Evolutionary conservation across 345 rosid species (phyloP).

Genomic region (Melaleuca quinquenervia): DNA sequence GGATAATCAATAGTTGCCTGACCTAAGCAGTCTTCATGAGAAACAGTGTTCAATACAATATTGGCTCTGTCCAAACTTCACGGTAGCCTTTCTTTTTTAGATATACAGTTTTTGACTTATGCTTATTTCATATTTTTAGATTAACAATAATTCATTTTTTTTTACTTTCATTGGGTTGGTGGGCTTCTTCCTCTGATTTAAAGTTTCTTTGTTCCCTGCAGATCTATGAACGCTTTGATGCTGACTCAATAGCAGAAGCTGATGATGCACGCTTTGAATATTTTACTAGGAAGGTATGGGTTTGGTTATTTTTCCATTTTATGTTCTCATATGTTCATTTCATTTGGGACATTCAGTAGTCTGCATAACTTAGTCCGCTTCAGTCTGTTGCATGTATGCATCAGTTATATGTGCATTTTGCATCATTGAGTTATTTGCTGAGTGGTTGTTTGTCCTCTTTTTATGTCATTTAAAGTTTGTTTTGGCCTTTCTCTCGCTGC

Average conservation of each 20-base stretch:
- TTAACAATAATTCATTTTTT: background rate
- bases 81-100: background rate
- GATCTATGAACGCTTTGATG: constrained; percentile 78
- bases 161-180: background rate
- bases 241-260: constrained; percentile 34
- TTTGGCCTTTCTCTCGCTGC: background rate
- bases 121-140: background rate
- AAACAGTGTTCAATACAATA: background rate
- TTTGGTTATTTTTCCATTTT: background rate
- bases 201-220: constrained; percentile 18
- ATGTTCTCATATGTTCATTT: background rate
- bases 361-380: background rate
- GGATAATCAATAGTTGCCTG: background rate
- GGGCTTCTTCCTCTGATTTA: background rate
- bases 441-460: background rate
- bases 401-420: no score
- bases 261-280: constrained; percentile 81
- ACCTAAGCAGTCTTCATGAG: background rate
- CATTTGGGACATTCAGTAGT: background rate
- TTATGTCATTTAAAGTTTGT: background rate
- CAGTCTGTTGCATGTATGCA: background rate
- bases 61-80: background rate
- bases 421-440: background rate
- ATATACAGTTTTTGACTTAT: background rate
- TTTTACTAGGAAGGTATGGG: constrained; percentile 60